Base-by-base conservation (phyloP, 176 grass and related monocot species). In the Elaeis guineensis region DNA sequence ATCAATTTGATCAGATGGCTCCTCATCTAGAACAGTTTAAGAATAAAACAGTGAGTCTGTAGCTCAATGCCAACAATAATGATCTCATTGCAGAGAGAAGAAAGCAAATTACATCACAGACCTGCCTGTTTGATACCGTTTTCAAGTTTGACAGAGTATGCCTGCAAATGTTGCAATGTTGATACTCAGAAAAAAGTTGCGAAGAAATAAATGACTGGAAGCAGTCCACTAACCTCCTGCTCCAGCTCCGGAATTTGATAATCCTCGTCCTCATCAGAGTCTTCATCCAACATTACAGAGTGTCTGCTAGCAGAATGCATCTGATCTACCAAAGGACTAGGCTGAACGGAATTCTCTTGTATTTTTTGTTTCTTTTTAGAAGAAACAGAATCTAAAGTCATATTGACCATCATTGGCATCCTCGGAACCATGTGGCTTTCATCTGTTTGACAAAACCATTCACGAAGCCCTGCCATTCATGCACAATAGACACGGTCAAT, bases 381-480 rank as follows among this genome's bases (percentile, higher is more conserved):
- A 80, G 86, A 25, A 75, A 75, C 55, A 59, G 79, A 65, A 54
- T 35, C n/a, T 50, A 70, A 49, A 20, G 76, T 51, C 83, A 90
- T 90, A 44, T 67, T 77, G 51, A 58, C 86, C 87, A 97, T 90
- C 69, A 88, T 72, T 71, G 87, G 92, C 52, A 91, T 87, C 52
- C 84, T 82, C 51, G 87, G 73, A 63, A 95, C 83, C 50, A 57
- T 69, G 61, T 82, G 80, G 60, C 53, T 85, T 70, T 90, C 92
- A 74, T 97, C 87, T 29, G 78, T 91, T 83, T 97, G 92, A 62
- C 83, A 80, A 77, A 97, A 97, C 87, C 87, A 91, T 78, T 97
- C 92, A 55, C 92, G 89, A 16, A 97, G 78, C 57, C 92, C 89
- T 93, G 67, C 17, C 17, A 72, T 53, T 44, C 35, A 44, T 14